Base-by-base conservation (phyloP, 2,329 filamentous ascomycete genomes). In the Cercospora zeina region DNA sequence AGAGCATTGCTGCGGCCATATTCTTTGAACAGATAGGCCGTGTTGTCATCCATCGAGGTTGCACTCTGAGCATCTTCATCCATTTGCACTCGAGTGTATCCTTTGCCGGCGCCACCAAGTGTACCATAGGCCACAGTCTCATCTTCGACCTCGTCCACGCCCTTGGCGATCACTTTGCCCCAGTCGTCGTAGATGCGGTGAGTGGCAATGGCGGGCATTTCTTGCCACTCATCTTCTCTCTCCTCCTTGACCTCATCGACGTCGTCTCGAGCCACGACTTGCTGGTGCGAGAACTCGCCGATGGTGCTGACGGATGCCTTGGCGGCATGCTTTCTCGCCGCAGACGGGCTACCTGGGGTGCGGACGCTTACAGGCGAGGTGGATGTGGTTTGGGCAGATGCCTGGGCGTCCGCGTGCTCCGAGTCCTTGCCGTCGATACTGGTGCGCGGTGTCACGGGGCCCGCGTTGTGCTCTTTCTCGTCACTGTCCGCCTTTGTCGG, bases 171-270 rank as follows among this genome's bases (percentile, higher is more conserved):
- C 30, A 99, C 82, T 68, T 85, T 90, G 69, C 96, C 90, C 74
- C 96, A 88, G 71, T 99, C 95, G 73, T 99, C 91, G 76, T 97
- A 99, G 68, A 96, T 89, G 76, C 97, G 93, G 74, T 95, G 96
- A 37, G 89, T 89, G 7, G 93, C 95, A 72, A 93, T 91, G 1
- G 95, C 87, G 1, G 93, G 95, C 95, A 99, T 99, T 2, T 86
- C 85, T 78, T 97, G 91, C 95, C 95, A 99, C n/a, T 89, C 89
- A 5, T 86, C 86, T 10, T 84, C 80, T 2, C 83, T 77, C 11
- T 81, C 78, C 50, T 83, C 79, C 11, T 79, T 75, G 11, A 85
- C 79, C 42, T 83, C 72, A 11, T 50, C 59, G 10, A 62, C 59
- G 4, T 59, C 11, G 53, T 54, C 51, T 14, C 85, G 81, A 14